Base-by-base conservation (phyloP, 2,329 filamentous ascomycete genomes). In the Arthrobotrys conoides region DNA sequence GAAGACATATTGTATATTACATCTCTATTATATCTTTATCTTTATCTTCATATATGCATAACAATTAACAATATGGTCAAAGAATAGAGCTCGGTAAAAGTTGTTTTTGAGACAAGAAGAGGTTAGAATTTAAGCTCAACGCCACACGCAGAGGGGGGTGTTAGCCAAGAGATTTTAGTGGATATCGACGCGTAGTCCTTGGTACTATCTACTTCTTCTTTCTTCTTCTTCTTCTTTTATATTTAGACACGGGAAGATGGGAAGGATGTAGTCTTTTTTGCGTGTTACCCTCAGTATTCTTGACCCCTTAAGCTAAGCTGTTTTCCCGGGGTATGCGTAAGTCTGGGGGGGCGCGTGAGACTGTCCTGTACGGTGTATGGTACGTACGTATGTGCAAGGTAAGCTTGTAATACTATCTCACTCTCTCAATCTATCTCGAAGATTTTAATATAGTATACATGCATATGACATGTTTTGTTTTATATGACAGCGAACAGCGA, bases 211-310 rank as follows among this genome's bases (percentile, higher is more conserved):
- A n/a, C n/a, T n/a, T n/a, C n/a, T n/a, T n/a, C n/a, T n/a, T n/a
- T n/a, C n/a, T n/a, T n/a, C n/a, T n/a, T n/a, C n/a, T n/a, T n/a
- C n/a, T n/a, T n/a, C n/a, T n/a, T n/a, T n/a, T 61, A 61, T 61
- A 61, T 61, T 61, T 61, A 61, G 57, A 61, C 57, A 61, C 57
- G 53, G 53, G 30, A 59, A 59, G 33, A 22, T 22, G n/a, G n/a
- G n/a, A n/a, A n/a, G n/a, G n/a, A n/a, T n/a, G 30, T 57, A 10
- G 18, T 41, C 1, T 48, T 48, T 59, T 41, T 38, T 38, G 33
- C 30, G 33, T 38, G 14, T 55, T 22, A 18, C n/a, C n/a, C n/a
- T 48, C n/a, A 20, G n/a, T 46, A 6, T 51, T n/a, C 8, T 22
- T n/a, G 16, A 2, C 20, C 9, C 16, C 10, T 61, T 12, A 46